Evolutionary conservation across 2,329 filamentous ascomycete genomes (phyloP).

Genomic region (Colletotrichum echinochloae): DNA sequence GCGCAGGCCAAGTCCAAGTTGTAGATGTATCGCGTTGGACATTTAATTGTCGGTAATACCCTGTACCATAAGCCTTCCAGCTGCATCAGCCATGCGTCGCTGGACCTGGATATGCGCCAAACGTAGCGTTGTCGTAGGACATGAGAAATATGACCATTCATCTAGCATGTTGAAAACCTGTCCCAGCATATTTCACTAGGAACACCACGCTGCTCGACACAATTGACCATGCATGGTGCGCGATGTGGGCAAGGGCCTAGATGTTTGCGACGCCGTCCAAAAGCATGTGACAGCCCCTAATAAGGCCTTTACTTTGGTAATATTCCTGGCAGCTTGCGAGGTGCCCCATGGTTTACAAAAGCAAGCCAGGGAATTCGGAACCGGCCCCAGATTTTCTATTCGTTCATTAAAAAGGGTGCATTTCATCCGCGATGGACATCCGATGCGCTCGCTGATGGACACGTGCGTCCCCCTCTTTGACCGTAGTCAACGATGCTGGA

Average conservation of each 20-base stretch:
- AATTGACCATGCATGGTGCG: not conserved
- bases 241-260: not conserved
- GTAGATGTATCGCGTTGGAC: slow-evolving; percentile 58
- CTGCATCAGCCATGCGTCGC: slow-evolving; percentile 2
- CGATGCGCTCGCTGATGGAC: not conserved
- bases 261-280: not conserved
- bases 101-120: slow-evolving; percentile 20
- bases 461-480: slow-evolving; percentile 15
- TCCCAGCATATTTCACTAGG: not conserved
- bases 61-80: slow-evolving; percentile 38
- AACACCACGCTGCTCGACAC: not conserved
- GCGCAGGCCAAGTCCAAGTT: slow-evolving; percentile 87
- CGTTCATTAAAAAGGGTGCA: not conserved
- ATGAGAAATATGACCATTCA: slow-evolving; percentile 32
- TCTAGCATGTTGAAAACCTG: not conserved
- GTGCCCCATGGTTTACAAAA: not conserved
- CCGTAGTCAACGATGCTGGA: slow-evolving; percentile 1
- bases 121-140: slow-evolving; percentile 27
- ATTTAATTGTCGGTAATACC: slow-evolving; percentile 39
- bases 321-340: not conserved
- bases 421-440: not conserved
- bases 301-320: not conserved
- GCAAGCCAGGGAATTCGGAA: too few species aligned
- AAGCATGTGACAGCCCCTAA: slow-evolving; percentile 2
- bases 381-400: not conserved